phyloP scores from a whole-genome alignment of 805 yeast genomes.

The Allodekkera sacchari region DNA sequence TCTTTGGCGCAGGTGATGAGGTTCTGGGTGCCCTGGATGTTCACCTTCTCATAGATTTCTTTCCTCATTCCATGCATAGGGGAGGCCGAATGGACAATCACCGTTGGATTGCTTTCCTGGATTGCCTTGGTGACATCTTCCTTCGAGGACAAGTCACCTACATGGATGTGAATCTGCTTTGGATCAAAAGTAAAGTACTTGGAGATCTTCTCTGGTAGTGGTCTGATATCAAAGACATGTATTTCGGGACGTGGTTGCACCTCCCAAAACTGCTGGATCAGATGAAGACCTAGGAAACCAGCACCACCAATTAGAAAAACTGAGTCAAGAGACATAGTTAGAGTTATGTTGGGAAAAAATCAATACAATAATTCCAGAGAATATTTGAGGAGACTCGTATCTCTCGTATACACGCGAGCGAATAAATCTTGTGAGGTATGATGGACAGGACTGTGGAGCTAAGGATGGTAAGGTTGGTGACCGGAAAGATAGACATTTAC shows the following conservation, averaged over 20 bases:
- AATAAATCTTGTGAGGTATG: too few relatives aligned
- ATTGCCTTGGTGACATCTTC: conserved; percentile 64
- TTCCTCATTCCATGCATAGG: conserved; percentile 89
- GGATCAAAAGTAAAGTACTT: conserved; percentile 68
- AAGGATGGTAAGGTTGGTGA: too few relatives aligned
- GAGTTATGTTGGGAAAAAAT: neutral
- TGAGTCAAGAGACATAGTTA: conserved; percentile 29
- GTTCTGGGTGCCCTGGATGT: conserved; percentile 80
- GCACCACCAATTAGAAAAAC: conserved; percentile 92
- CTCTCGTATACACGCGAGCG: too few relatives aligned
- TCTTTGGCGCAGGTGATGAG: conserved; percentile 56
- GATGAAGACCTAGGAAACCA: conserved; percentile 88
- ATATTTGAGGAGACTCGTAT: too few relatives aligned
- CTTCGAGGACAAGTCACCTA: conserved; percentile 78
- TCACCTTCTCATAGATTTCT: conserved; percentile 78
- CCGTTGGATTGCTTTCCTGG: conserved; percentile 48
- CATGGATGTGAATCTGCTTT: conserved; percentile 45
- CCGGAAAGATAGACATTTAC: too few relatives aligned
- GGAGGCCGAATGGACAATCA: conserved; percentile 91
- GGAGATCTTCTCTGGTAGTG: conserved; percentile 66
- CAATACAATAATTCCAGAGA: neutral
- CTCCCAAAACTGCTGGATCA: conserved; percentile 75
- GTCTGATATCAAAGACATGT: conserved; percentile 87
- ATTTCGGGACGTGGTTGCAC: conserved; percentile 60
- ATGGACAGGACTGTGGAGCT: too few relatives aligned